Base-by-base conservation (phyloP, 1,139 yeast genomes). In the Yamadazyma triangularis region DNA sequence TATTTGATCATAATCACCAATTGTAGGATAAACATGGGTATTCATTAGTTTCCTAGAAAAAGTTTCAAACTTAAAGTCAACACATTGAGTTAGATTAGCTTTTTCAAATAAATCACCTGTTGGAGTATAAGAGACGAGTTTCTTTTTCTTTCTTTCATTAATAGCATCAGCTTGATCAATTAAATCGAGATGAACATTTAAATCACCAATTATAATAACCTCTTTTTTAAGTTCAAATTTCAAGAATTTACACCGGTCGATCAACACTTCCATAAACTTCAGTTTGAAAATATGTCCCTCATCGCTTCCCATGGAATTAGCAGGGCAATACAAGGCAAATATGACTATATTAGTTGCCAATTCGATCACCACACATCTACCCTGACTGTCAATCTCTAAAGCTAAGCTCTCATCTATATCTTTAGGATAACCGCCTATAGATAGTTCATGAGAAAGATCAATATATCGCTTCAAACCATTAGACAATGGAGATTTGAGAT, bases 261-360 rank as follows among this genome's bases (percentile, higher is more conserved):
- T 72, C 30, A 91, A 52, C 1, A 73, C 56, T 11, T 63, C 59
- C 34, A 85, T 61, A 47, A 85, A 91, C 9, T 60, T 53, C 26
- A 75, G 48, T 27, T 95, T 60, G 44, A 65, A 82, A 13, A 53
- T 55, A 35, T 80, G 84, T 8, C 93, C 93, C 30, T 79, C 85
- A 4, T 78, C 88, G 0, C 86, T 73, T 0, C 60, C 65, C 57
- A 62, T 61, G 0, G 96, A 85, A 49, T 88, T 87, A 1, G 97
- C 97, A 0, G 97, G 97, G 49, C 97, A 89, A 50, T 91, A 91
- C 2, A 87, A 70, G 1, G 89, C 77, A 33, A 91, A 76, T 0
- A 91, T 55, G 2, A 83, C 84, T 2, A 79, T 56, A 39, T 74
- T 70, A 36, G 56, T 64, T 1, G 79, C 81, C 18, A 89, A 50